Conservation (phyloP, 768 basidiomycete species). For the Lepiota venenata region DNA sequence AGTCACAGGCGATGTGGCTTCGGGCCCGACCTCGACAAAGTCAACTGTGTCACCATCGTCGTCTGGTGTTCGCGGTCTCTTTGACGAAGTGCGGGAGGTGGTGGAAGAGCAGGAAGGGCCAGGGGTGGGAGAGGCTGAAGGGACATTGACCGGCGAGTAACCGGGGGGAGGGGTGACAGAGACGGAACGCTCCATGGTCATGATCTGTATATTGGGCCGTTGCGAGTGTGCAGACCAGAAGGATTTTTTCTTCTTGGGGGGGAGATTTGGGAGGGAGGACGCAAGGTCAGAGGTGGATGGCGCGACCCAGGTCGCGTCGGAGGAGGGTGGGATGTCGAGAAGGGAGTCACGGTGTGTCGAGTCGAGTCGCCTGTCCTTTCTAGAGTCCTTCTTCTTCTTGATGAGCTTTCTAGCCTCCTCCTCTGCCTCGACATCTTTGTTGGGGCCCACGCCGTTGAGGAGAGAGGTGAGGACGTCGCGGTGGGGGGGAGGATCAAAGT, state of each 20-base stretch:
- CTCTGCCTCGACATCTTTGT: conserved; percentile 59
- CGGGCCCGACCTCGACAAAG: conserved; percentile 19
- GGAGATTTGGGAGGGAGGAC: conserved; percentile 13
- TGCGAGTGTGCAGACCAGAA: conserved; percentile 51
- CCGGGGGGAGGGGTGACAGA: conserved; percentile 76
- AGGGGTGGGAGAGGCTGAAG: conserved; percentile 70
- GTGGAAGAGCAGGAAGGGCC: conserved; percentile 71
- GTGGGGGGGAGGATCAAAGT: conserved; percentile 62
- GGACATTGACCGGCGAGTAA: conserved; percentile 32
- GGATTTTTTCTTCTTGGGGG: conserved; percentile 33
- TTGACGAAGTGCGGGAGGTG: conserved; percentile 76
- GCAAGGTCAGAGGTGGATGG: not conserved
- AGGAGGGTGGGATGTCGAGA: not conserved
- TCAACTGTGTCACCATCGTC: conserved; percentile 61
- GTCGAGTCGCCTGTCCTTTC: conserved; percentile 25
- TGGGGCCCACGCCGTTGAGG: conserved; percentile 70
- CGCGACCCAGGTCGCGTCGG: conserved; percentile 6
- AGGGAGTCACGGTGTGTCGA: not conserved
- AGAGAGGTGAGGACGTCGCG: conserved; percentile 80
- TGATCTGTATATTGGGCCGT: conserved; percentile 72
- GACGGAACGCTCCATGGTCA: conserved; percentile 63
- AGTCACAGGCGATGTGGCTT: conserved; percentile 20
- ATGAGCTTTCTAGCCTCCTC: conserved; percentile 50
- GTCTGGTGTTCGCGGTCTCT: conserved; percentile 72
- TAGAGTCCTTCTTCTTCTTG: conserved; percentile 52